phyloP scores from a whole-genome alignment of 1,284 basidiomycete species.

The Cerioporus squamosus region DNA sequence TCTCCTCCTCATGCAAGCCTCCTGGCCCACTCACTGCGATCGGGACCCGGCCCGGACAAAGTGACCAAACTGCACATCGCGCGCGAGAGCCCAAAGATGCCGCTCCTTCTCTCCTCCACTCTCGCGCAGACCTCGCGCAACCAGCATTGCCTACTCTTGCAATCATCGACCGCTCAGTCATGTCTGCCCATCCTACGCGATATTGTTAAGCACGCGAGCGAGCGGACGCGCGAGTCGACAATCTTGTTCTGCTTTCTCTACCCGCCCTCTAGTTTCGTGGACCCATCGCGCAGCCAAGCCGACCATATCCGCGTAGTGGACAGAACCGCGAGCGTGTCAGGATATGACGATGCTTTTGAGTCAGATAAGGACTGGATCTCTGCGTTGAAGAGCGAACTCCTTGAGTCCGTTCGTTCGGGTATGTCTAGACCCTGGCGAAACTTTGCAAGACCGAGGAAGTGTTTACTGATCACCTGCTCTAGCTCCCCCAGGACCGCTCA shows the following conservation, averaged over 20 bases:
- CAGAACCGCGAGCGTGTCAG: conserved; percentile 56
- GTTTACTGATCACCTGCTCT: background rate
- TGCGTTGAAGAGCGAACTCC: conserved; percentile 35
- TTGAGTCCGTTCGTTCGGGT: conserved; percentile 54
- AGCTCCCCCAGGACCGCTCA: conserved; percentile 50
- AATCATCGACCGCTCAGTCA: conserved; percentile 69
- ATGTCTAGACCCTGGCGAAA: conserved; percentile 5
- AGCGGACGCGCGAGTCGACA: conserved; percentile 27
- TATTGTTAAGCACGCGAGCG: conserved; percentile 4
- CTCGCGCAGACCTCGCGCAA: conserved; percentile 43
- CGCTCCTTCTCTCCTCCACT: conserved; percentile 37
- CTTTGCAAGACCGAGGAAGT: background rate
- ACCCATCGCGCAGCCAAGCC: conserved; percentile 21
- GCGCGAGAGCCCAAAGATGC: conserved; percentile 29
- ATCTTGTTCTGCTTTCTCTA: conserved; percentile 68
- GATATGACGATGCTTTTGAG: conserved; percentile 45
- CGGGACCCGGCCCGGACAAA: too few relatives aligned
- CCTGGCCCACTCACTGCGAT: too few relatives aligned
- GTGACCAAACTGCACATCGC: too few relatives aligned
- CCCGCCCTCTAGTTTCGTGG: conserved; percentile 49
- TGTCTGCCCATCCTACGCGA: conserved; percentile 55
- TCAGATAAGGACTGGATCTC: conserved; percentile 32
- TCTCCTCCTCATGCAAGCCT: too few relatives aligned
- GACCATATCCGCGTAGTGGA: conserved; percentile 51
- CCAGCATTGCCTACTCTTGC: conserved; percentile 60